Base-by-base conservation (phyloP, 139 green algal species). In the Coccomyxa sp. region DNA sequence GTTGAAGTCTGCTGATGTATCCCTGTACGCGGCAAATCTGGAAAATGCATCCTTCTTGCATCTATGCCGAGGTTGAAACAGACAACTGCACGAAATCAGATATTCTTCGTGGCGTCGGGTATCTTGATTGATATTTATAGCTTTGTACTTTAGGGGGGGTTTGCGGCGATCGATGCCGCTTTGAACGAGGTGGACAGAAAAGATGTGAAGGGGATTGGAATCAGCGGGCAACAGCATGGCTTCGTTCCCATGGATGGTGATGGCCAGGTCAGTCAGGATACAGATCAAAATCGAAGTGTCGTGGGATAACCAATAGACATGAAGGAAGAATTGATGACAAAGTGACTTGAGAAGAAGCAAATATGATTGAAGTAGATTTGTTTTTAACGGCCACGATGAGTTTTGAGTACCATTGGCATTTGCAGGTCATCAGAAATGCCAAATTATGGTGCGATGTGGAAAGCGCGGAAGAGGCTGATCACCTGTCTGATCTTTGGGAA, bases 371-470 rank as follows among this genome's bases (percentile, higher is more conserved):
- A 51, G 3, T 51, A 51, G 7, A 51, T 15, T 71, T 21, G 18
- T 15, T 9, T 14, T 71, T 9, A 25, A 71, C 18, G 1, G 9
- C 1, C 63, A 71, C 7, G 4, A 71, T 71, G 63, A 25, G 18
- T 28, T 25, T 71, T 71, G 63, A 28, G 63, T 71, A 71, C 1
- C 18, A 71, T 9, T 25, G 4, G 7, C 63, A 28, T 16, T 25
- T 31, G 71, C 81, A 84, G 78, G 88, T 93, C 31, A 86, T 95
- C 31, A 84, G 93, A 13, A 81, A 83, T 75, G 89, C 91, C 51
- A 95, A 95, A 88, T 93, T 98, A 28, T 97, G 94, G 95, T 97
- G 95, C 79, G 95, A 98, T 87, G 87, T 91, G 0, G 94, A 97
- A 82, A 91, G 87, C 10, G 91, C 91, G 1, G 58, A 79, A 9